A percentile compares a stretch with the other conserved stretches of the same genome.
phyloP scores from a whole-genome alignment of 352 stramenopile species.

The Phytophthora meadii region DNA sequence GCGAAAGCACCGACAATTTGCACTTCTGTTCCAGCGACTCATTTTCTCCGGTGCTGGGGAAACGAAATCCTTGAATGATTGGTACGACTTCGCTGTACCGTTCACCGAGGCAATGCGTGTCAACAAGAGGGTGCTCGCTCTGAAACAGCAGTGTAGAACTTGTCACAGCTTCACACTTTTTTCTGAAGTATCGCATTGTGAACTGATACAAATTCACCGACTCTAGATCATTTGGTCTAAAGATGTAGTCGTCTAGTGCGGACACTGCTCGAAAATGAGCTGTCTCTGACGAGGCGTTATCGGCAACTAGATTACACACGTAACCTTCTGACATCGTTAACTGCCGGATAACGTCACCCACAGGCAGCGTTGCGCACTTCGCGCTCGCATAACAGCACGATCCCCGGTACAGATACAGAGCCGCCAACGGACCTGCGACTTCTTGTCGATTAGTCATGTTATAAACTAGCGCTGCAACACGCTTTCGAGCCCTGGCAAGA shows the following conservation, averaged over 20 bases:
- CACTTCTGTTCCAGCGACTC: too few species aligned
- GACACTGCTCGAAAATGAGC: not conserved
- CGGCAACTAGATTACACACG: not conserved
- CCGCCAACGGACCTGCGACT: too few species aligned
- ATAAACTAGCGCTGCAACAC: not conserved
- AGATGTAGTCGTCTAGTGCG: not conserved
- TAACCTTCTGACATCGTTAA: not conserved
- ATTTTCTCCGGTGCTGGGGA: too few species aligned
- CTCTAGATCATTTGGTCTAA: not conserved
- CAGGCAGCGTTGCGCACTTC: not conserved
- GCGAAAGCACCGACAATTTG: too few species aligned
- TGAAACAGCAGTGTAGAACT: too few species aligned
- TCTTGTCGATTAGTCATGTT: too few species aligned
- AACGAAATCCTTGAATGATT: too few species aligned
- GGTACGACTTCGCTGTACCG: too few species aligned
- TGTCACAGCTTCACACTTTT: not conserved
- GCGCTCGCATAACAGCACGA: conserved; percentile 3
- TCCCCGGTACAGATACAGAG: too few species aligned
- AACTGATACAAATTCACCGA: not conserved
- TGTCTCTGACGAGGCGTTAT: not conserved
- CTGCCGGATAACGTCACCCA: not conserved
- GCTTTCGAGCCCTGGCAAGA: not conserved
- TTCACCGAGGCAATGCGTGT: too few species aligned
- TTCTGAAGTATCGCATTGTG: not conserved
- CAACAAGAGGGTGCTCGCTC: too few species aligned